Percentiles rank a stretch among this genome's conserved stretches.
Evolutionary conservation across 2,329 filamentous ascomycete genomes (phyloP).

Genomic region (Pseudogymnoascus sp.): DNA sequence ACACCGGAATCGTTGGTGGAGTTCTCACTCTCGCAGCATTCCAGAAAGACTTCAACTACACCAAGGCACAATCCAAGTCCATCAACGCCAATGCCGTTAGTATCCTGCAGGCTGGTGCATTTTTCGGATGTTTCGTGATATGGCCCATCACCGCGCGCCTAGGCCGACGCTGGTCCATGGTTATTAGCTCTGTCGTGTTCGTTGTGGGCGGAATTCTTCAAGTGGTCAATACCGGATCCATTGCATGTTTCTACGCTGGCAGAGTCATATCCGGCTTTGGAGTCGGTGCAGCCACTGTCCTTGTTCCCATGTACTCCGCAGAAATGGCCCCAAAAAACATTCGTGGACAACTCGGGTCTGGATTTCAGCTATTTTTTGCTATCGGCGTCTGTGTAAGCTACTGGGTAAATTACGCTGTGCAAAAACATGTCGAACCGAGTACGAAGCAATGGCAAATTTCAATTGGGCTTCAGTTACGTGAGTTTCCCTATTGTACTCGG

Average conservation of each 20-base stretch:
- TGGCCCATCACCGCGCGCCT: constrained; percentile 39
- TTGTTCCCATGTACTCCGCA: constrained; percentile 35
- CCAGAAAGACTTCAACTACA: constrained; percentile 34
- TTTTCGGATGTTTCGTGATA: constrained; percentile 40
- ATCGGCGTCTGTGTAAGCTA: constrained; percentile 30
- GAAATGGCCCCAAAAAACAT: constrained; percentile 36
- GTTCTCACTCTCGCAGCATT: constrained; percentile 37
- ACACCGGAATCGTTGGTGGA: constrained; percentile 38
- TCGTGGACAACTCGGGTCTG: constrained; percentile 30
- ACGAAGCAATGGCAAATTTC: constrained; percentile 43
- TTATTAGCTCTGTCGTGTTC: constrained; percentile 35
- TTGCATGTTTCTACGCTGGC: constrained; percentile 37
- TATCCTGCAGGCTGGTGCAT: constrained; percentile 43
- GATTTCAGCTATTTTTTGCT: constrained; percentile 32
- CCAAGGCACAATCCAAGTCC: constrained; percentile 30
- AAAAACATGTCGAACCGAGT: constrained; percentile 28
- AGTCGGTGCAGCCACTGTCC: constrained; percentile 35
- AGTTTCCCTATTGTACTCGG: background rate
- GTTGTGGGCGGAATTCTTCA: constrained; percentile 35
- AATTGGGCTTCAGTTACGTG: constrained; percentile 30
- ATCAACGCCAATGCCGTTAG: constrained; percentile 39
- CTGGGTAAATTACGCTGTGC: constrained; percentile 40
- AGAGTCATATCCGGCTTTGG: constrained; percentile 40
- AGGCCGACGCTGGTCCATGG: constrained; percentile 37
- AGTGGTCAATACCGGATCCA: constrained; percentile 36